Percentiles rank a stretch among this genome's conserved stretches.
These are phyloP conservation scores for Coemansia brasiliensis DNA, from an alignment of 192 early-diverging fungal genomes.

Conservation along the genomic window DNA sequence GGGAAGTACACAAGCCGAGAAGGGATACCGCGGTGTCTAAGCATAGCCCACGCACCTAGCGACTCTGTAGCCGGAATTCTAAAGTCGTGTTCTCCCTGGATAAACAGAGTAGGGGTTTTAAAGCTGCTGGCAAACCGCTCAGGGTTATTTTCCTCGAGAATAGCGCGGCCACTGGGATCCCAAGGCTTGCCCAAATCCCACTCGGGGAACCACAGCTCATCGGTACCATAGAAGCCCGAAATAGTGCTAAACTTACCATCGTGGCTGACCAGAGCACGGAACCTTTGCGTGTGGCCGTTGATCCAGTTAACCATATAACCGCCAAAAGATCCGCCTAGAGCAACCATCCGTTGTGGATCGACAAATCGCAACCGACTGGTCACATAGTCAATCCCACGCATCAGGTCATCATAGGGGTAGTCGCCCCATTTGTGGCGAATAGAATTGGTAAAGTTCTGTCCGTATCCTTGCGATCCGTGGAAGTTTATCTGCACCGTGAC, in stretches of 20 bases:
- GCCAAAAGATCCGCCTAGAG: constrained; percentile 76
- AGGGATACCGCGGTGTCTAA: constrained; percentile 70
- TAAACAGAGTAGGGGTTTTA: constrained; percentile 76
- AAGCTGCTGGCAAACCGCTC: constrained; percentile 65
- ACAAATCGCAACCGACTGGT: constrained; percentile 55
- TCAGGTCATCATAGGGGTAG: constrained; percentile 72
- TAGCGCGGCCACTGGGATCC: constrained; percentile 49
- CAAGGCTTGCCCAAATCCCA: constrained; percentile 71
- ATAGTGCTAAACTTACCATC: constrained; percentile 72
- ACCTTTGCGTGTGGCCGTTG: constrained; percentile 73
- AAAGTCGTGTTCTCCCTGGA: constrained; percentile 73
- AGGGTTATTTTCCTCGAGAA: constrained; percentile 65
- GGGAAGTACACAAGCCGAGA: constrained; percentile 74
- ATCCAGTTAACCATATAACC: constrained; percentile 87
- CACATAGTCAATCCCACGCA: constrained; percentile 67
- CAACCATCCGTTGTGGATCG: constrained; percentile 60
- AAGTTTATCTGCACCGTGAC: constrained; percentile 70
- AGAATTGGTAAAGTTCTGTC: constrained; percentile 70
- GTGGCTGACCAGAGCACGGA: constrained; percentile 68
- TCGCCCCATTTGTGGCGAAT: constrained; percentile 74
- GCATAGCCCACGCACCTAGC: constrained; percentile 68
- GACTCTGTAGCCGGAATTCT: constrained; percentile 69
- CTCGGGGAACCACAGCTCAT: constrained; percentile 82
- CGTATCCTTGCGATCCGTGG: constrained; percentile 79
- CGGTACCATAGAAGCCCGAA: constrained; percentile 67